phyloP scores from a whole-genome alignment of 352 stramenopile species.

The Globisporangium heterothallicum region DNA sequence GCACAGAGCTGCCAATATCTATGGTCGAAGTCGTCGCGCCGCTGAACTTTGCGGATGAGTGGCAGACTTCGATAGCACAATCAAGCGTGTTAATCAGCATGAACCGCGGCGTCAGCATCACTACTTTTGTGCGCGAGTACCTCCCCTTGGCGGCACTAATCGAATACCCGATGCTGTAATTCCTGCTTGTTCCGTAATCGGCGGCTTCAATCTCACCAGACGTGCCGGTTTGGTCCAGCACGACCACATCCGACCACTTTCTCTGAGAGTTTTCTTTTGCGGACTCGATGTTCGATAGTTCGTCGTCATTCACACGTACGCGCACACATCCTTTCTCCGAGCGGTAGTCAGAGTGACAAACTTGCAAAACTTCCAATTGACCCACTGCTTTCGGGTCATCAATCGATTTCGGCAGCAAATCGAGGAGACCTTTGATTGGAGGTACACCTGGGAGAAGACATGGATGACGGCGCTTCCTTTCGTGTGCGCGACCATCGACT shows the following conservation, averaged over 20 bases:
- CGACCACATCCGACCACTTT: conserved; percentile 69
- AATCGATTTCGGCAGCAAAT: conserved; percentile 73
- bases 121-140: conserved; percentile 84
- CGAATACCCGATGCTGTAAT: conserved; percentile 80
- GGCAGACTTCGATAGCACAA: conserved; percentile 66
- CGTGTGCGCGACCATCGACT: conserved; percentile 10
- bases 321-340: conserved; percentile 64
- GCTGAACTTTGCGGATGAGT: conserved; percentile 65
- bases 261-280: conserved; percentile 47
- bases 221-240: conserved; percentile 71
- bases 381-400: conserved; percentile 51
- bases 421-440: conserved; percentile 74
- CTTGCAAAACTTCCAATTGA: conserved; percentile 75
- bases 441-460: conserved; percentile 75
- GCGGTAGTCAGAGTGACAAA: conserved; percentile 71
- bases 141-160: conserved; percentile 66
- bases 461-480: conserved; percentile 55
- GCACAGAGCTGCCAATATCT: conserved; percentile 31
- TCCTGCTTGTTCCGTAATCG: conserved; percentile 53
- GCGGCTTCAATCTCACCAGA: conserved; percentile 67
- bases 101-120: conserved; percentile 82
- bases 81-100: conserved; percentile 81
- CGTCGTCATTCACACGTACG: conserved; percentile 61
- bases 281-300: conserved; percentile 13
- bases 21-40: conserved; percentile 28